Conservation (phyloP, 202 grass and related monocot species). For the Elaeis oleifera region DNA sequence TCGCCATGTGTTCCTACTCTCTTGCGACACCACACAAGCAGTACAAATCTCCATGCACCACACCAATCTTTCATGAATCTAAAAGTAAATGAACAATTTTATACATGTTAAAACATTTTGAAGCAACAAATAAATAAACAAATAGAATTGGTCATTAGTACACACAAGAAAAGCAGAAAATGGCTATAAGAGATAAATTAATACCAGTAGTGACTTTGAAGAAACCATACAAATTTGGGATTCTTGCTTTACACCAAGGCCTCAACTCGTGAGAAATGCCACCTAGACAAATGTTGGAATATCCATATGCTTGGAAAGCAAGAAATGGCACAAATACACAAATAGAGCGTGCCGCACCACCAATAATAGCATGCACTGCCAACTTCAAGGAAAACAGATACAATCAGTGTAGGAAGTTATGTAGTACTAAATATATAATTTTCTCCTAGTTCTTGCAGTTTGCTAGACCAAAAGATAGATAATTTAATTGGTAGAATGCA, state of each 20-base stretch:
- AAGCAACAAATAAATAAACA: constrained; percentile 6
- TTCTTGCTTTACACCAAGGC: constrained; percentile 70
- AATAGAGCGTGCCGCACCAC: constrained; percentile 37
- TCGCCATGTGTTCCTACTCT: too few species aligned
- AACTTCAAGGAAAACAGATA: constrained; percentile 32
- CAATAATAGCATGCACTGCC: constrained; percentile 36
- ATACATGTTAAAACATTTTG: not conserved
- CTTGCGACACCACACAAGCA: too few species aligned
- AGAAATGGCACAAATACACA: constrained; percentile 78
- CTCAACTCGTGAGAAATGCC: constrained; percentile 37
- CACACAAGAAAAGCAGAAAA: too few species aligned
- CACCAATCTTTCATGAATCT: too few species aligned
- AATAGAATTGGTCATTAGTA: constrained; percentile 6
- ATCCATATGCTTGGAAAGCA: constrained; percentile 86
- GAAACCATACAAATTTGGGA: constrained; percentile 77
- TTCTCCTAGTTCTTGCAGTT: too few species aligned
- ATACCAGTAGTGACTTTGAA: constrained; percentile 96
- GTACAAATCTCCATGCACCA: too few species aligned
- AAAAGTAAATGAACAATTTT: too few species aligned
- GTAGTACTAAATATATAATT: too few species aligned
- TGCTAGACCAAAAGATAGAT: not conserved
- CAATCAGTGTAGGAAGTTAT: not conserved
- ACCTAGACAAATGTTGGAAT: constrained; percentile 63
- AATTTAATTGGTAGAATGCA: too few species aligned
- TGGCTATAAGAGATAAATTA: constrained; percentile 12